These are phyloP conservation scores for Leishmania braziliensis DNA, from an alignment of 208 protist genomes.

Conservation along the genomic window DNA sequence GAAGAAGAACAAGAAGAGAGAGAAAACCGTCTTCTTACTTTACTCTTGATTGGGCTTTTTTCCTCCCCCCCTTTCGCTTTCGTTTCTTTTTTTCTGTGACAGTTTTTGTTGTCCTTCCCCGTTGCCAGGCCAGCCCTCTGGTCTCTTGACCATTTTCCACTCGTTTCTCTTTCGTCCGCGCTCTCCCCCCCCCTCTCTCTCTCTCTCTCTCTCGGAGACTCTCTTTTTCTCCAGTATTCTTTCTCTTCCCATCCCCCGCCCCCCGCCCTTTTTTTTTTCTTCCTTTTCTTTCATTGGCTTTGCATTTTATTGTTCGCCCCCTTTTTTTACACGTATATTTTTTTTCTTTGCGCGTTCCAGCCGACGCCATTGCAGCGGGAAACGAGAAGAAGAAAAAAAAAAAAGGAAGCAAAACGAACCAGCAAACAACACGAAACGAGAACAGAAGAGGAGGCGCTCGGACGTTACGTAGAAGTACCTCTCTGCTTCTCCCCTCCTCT, in stretches of 20 bases:
- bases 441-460: background rate
- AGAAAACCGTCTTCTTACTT: background rate
- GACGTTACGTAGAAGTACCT: background rate
- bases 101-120: background rate
- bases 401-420: background rate
- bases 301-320: background rate
- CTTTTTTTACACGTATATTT: background rate
- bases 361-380: background rate
- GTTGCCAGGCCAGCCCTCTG: background rate
- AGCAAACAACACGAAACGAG: background rate
- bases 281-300: background rate
- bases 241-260: too few relatives aligned
- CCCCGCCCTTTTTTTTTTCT: background rate
- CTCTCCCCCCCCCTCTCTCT: background rate
- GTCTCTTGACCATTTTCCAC: background rate
- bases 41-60: background rate
- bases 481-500: background rate
- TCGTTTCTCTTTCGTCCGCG: background rate
- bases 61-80: background rate
- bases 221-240: too few relatives aligned
- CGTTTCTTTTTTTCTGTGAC: conserved; percentile 2
- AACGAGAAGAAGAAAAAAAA: conserved; percentile 12
- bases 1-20: background rate
- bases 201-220: background rate
- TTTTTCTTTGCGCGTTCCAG: background rate